Base-by-base conservation (phyloP, 805 yeast species). In the Candida tallmaniae region DNA sequence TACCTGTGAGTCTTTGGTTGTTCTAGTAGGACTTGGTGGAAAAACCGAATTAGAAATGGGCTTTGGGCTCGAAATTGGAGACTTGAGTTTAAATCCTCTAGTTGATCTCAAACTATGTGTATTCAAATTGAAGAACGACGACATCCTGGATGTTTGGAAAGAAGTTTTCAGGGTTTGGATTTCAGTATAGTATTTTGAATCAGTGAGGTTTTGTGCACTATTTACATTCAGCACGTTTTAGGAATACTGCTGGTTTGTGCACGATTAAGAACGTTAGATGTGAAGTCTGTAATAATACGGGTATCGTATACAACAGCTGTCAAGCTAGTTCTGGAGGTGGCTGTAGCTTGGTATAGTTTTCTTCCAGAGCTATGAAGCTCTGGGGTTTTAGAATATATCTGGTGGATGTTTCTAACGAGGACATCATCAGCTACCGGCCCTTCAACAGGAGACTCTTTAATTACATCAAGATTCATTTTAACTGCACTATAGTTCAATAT, bases 111-210 rank as follows among this genome's bases (percentile, higher is more conserved):
- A 54, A 17, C 68, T 50, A 38, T 65, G 73, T 1, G 70, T 57
- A 44, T 66, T 66, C 56, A 66, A 65, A 48, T 65, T 66, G 40
- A 55, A 68, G 41, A 66, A 65, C 42, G 65, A 62, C 2, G 71
- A 41, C 44, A 38, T 43, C 23, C n/a, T 22, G 23, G n/a, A n/a
- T 22, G 23, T 9, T 22, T 22, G 23, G 23, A n/a, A n/a, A n/a
- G n/a, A n/a, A n/a, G n/a, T n/a, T n/a, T n/a, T n/a, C n/a, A n/a
- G n/a, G n/a, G n/a, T n/a, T n/a, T n/a, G n/a, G n/a, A n/a, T n/a
- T n/a, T n/a, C n/a, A n/a, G n/a, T n/a, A n/a, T n/a, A n/a, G n/a
- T n/a, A n/a, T n/a, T n/a, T n/a, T n/a, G n/a, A n/a, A n/a, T n/a
- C n/a, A n/a, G n/a, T n/a, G n/a, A n/a, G n/a, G n/a, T 20, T 7